Evolutionary conservation across 164 flowering plant species (phyloP).

Genomic region (Magnolia kwangsiensis): DNA sequence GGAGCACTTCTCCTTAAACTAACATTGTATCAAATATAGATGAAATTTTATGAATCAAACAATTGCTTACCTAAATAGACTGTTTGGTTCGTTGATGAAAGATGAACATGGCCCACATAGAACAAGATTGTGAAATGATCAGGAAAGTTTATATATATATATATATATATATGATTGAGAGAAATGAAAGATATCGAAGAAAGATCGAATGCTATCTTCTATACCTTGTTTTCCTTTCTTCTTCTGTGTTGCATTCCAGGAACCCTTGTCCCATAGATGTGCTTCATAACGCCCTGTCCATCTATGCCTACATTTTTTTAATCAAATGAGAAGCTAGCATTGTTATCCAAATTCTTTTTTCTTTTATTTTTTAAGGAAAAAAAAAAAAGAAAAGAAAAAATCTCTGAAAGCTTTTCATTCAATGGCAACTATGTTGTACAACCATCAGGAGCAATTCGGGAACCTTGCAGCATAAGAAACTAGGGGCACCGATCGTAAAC

Average conservation of each 20-base stretch:
- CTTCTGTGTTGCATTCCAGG: slow-evolving; percentile 64
- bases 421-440: no score
- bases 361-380: no score
- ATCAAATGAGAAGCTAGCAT: neutral
- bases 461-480: no score
- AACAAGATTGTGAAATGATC: slow-evolving; percentile 2
- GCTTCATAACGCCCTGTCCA: slow-evolving; percentile 73
- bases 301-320: slow-evolving; percentile 38
- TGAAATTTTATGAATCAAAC: neutral
- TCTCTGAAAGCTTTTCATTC: no score
- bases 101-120: neutral
- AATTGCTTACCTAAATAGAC: slow-evolving; percentile 49
- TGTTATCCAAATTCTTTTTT: no score
- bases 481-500: no score
- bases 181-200: neutral
- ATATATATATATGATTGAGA: no score
- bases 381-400: no score
- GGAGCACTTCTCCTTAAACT: neutral
- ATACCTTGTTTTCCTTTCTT: slow-evolving; percentile 70
- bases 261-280: slow-evolving; percentile 67
- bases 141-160: neutral
- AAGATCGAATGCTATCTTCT: neutral
- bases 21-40: neutral
- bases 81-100: slow-evolving; percentile 19
- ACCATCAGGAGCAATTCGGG: no score